Evolutionary conservation across 805 yeast species (phyloP), one percentile per base, ranked within the genome.

Genomic region (Candida pseudofarinosa): DNA sequence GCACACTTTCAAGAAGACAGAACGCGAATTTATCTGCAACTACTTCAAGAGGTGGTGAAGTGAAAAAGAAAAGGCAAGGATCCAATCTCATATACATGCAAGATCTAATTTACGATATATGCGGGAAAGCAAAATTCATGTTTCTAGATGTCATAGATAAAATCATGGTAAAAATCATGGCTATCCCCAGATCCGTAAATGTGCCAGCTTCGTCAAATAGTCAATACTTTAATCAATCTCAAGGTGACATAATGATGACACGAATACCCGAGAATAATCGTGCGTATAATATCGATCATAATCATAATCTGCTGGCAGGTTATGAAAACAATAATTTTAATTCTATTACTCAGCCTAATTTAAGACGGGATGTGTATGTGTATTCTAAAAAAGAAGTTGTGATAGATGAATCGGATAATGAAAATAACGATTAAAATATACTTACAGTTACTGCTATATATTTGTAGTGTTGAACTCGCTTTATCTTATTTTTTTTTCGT

Each of bases 141-240:
- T 54, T 79, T 33, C 50, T 73, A 31, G 60, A 65, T 44, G 58
- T 74, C 38, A 76, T 84, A 1, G 84, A 79, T 56, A 70, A 68
- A 31, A 64, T 78, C 14, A 77, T 80, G 39, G 76, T 79, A 12
- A 75, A 77, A 38, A 81, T 81, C n/a, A 61, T 80, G 49, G 80
- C 81, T 3, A 72, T 76, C 3, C 80, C 83, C 1, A 56, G 80
- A 38, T 74, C 83, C 0, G 71, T 74, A 26, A 65, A 71, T 51
- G 62, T 40, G 41, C 65, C 65, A 3, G 52, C 60, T 7, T 28
- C 19, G 31, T 19, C 42, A n/a, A 38, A 48, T 48, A 6, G 43
- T 30, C 23, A 18, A 3, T 16, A 35, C 19, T 15, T n/a, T 4
- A 8, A 10, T 3, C 18, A n/a, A n/a, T 4, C 15, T 16, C 16